Evolutionary conservation across 495 filamentous ascomycete species (phyloP).

Genomic region (Aspergillus carlsbadensis): DNA sequence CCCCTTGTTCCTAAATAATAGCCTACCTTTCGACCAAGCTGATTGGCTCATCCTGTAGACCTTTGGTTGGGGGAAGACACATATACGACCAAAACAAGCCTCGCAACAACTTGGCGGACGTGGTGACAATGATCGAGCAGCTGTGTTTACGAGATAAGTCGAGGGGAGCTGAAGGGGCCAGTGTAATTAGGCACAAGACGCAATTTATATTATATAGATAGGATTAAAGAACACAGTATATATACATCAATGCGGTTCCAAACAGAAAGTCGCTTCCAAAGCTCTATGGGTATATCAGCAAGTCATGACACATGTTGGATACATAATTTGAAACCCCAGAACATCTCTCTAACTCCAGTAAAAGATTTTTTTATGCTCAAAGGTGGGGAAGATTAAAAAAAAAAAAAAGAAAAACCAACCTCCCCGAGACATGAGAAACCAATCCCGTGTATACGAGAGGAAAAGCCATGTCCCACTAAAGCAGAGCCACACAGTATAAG

Average conservation of each 20-base stretch:
- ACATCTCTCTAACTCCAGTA: constrained; percentile 7
- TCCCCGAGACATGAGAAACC: constrained; percentile 26
- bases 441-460: constrained; percentile 26
- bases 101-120: too few relatives aligned
- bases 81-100: too few relatives aligned
- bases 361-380: neutral
- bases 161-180: too few relatives aligned
- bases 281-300: constrained; percentile 29
- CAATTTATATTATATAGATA: neutral
- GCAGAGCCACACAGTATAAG: constrained; percentile 15
- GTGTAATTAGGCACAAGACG: neutral
- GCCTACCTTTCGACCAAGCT: too few relatives aligned
- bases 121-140: too few relatives aligned
- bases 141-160: neutral
- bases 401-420: constrained; percentile 10
- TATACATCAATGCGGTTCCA: constrained; percentile 2
- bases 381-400: neutral
- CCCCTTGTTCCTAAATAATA: constrained; percentile 31
- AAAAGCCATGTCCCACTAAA: constrained; percentile 34
- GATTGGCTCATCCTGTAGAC: too few relatives aligned
- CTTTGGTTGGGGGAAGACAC: too few relatives aligned
- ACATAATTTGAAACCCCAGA: constrained; percentile 13
- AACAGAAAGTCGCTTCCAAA: constrained; percentile 13
- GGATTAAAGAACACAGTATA: constrained; percentile 3
- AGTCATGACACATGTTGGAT: constrained; percentile 16